A percentile compares a stretch with the other conserved stretches of the same genome.
Evolutionary conservation across 2,329 filamentous ascomycete species (phyloP).

Genomic region (Colletotrichum sp.): DNA sequence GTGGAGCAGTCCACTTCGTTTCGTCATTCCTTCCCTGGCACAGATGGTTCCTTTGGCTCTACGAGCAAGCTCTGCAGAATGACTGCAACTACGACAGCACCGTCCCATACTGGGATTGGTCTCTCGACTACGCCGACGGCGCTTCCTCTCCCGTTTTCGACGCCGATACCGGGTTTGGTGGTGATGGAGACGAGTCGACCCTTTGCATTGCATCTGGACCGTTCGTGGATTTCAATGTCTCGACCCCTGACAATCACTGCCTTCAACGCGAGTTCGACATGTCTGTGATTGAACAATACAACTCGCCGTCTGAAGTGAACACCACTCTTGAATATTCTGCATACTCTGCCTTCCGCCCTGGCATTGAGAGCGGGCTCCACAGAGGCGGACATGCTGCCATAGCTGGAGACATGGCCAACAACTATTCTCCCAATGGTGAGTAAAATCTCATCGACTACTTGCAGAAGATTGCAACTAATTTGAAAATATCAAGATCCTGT

Average conservation of each 20-base stretch:
- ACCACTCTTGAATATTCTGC: not conserved
- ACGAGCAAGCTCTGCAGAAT: conserved; percentile 29
- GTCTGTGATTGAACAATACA: not conserved
- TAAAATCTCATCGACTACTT: not conserved
- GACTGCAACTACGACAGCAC: conserved; percentile 5
- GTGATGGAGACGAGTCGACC: conserved; percentile 22
- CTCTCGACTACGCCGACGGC: conserved; percentile 29
- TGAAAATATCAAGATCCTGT: conserved; percentile 32
- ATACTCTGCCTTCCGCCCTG: not conserved
- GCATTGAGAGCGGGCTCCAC: not conserved
- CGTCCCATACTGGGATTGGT: conserved; percentile 39
- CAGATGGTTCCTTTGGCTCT: conserved; percentile 35
- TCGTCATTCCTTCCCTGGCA: conserved; percentile 38
- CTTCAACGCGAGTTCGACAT: not conserved
- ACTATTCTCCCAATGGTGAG: not conserved
- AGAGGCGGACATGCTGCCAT: not conserved
- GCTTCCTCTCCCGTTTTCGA: conserved; percentile 26
- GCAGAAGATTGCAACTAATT: conserved; percentile 28
- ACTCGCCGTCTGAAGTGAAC: not conserved
- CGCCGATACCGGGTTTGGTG: conserved; percentile 31
- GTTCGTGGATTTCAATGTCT: conserved; percentile 24
- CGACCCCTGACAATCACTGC: conserved; percentile 15
- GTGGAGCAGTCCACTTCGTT: not conserved
- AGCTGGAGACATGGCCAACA: conserved; percentile 24
- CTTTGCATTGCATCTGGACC: conserved; percentile 24